A percentile compares a stretch with the other conserved stretches of the same genome.
phyloP scores from a whole-genome alignment of 805 yeast species.

The Barnettozyma populi region DNA sequence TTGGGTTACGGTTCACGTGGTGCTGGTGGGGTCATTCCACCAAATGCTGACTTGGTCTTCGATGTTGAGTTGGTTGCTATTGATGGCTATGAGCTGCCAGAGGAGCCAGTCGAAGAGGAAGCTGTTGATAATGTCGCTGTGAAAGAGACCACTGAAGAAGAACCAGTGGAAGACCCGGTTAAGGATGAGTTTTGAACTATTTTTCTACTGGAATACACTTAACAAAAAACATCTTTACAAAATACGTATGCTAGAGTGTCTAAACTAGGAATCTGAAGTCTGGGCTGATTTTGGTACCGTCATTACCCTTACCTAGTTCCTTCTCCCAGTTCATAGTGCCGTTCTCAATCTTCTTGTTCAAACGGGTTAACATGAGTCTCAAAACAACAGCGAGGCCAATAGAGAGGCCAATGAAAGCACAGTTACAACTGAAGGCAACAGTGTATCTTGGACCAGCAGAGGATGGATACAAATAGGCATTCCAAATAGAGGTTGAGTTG shows the following conservation, averaged over 20 bases:
- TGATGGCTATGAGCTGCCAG: conserved; percentile 27
- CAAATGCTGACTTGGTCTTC: conserved; percentile 67
- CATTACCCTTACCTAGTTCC: conserved; percentile 39
- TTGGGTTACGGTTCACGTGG: conserved; percentile 76
- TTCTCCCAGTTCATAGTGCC: conserved; percentile 46
- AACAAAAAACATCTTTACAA: neutral
- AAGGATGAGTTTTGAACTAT: conserved; percentile 2
- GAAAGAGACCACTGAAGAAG: neutral
- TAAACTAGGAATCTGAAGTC: conserved; percentile 34
- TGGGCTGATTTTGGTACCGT: conserved; percentile 37
- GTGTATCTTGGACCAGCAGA: conserved; percentile 41
- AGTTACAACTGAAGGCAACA: conserved; percentile 42
- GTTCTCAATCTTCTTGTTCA: conserved; percentile 37
- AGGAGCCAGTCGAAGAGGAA: conserved; percentile 1
- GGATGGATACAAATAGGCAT: conserved; percentile 44
- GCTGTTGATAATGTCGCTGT: neutral
- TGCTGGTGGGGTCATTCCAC: conserved; percentile 74
- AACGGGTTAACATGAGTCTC: conserved; percentile 32
- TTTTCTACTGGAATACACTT: neutral
- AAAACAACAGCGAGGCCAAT: conserved; percentile 35
- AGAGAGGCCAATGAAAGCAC: conserved; percentile 40
- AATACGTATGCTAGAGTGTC: neutral
- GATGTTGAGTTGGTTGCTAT: conserved; percentile 60
- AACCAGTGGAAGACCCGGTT: neutral
- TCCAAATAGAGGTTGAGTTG: conserved; percentile 53